Evolutionary conservation across 2,329 filamentous ascomycete genomes (phyloP), one percentile per base, ranked within the genome.

Genomic region (Cladobotryum protrusum): DNA sequence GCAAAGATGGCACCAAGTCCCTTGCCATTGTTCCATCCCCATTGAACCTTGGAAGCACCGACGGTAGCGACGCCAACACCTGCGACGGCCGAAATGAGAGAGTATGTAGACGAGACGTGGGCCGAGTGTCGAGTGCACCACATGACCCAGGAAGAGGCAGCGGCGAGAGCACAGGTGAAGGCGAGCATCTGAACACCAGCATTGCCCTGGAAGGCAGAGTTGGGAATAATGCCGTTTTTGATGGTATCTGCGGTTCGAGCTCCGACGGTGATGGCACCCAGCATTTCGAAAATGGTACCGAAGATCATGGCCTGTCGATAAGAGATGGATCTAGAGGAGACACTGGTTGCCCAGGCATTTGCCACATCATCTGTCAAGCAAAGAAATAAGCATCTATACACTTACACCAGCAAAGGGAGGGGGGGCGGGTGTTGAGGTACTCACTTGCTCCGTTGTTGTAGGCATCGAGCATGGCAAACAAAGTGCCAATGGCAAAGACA

Each of bases 371-470:
- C 82, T 85, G 52, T 45, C 14, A 17, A 34, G 18, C 24, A n/a
- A 13, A 24, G 45, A 17, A 20, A 52, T 58, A 17, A 60, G 52
- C 49, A 41, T 17, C 17, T 29, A 19, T 41, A 11, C 17, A 19
- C 17, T 5, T 42, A 18, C 11, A 13, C 15, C 4, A 18, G 15
- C 39, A 15, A 44, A 44, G 18, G 20, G 42, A 48, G 45, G 14
- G 44, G 32, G 17, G 42, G 36, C 7, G 32, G 5, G 54, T 45
- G 51, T 13, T 40, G 5, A 39, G 44, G 11, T 7, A 79, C 82
- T 70, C 71, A 87, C 84, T 88, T 60, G 85, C 85, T 66, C 85
- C 85, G 66, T 87, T 89, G 77, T 89, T 89, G 77, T 75, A 88
- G 54, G 85, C 85, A 70, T 89, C 85, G 44, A 89, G 80, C 67